phyloP scores from a whole-genome alignment of 345 rosid genomes.

The Lepidium sativum region DNA sequence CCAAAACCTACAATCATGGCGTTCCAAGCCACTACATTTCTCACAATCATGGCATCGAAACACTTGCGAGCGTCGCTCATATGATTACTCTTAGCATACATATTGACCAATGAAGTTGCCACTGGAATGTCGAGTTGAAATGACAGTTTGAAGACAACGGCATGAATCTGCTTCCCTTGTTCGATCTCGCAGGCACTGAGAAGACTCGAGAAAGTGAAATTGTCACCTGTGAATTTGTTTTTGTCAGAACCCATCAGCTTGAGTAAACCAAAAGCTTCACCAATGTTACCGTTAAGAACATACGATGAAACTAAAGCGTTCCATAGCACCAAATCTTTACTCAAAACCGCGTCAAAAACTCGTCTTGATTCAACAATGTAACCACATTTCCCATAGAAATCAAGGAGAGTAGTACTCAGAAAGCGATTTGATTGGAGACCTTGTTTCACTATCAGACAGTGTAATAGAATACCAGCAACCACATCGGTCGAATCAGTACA shows the following conservation, averaged over 20 bases:
- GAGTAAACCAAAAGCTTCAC: slow-evolving; percentile 38
- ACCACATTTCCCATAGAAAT: slow-evolving; percentile 66
- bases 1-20: slow-evolving; percentile 60
- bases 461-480: slow-evolving; percentile 42
- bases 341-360: slow-evolving; percentile 35
- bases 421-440: slow-evolving; percentile 39
- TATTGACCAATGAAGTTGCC: slow-evolving; percentile 48
- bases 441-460: slow-evolving; percentile 41
- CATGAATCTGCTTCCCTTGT: slow-evolving; percentile 54
- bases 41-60: slow-evolving; percentile 46
- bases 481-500: slow-evolving; percentile 33
- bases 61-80: slow-evolving; percentile 37
- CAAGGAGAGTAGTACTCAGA: slow-evolving; percentile 40
- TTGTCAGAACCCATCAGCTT: slow-evolving; percentile 34
- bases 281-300: slow-evolving; percentile 35
- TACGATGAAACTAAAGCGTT: slow-evolving; percentile 54
- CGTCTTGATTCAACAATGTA: slow-evolving; percentile 33
- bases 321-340: slow-evolving; percentile 53
- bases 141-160: slow-evolving; percentile 34
- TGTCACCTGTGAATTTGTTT: slow-evolving; percentile 34
- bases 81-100: slow-evolving; percentile 44
- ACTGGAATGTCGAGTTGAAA: slow-evolving; percentile 46
- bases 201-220: slow-evolving; percentile 52
- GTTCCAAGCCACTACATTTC: slow-evolving; percentile 63
- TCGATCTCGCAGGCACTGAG: slow-evolving; percentile 34